These are phyloP conservation scores for Calonectria pteridis DNA, from an alignment of 2,329 filamentous ascomycete genomes.

Conservation along the genomic window DNA sequence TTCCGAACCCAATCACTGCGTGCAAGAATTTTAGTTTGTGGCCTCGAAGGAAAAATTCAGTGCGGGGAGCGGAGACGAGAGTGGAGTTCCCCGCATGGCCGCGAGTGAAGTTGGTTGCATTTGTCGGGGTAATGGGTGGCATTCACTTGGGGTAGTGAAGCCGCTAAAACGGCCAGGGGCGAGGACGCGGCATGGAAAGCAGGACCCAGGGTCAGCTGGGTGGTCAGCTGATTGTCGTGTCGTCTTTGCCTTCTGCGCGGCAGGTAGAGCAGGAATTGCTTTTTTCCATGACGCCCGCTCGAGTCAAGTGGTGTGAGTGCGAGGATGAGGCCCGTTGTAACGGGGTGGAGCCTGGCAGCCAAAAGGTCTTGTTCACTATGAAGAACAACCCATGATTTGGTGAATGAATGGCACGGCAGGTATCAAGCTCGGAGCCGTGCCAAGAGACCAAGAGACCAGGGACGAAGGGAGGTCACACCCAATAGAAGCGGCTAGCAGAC, in stretches of 20 bases:
- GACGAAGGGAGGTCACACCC: not conserved
- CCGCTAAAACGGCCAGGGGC: not conserved
- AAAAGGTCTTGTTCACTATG: not conserved
- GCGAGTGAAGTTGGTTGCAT: not conserved
- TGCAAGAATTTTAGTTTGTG: not conserved
- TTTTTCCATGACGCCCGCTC: not conserved
- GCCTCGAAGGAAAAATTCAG: not conserved
- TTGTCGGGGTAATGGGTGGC: not conserved
- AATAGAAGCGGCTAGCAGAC: not conserved
- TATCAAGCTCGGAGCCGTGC: not conserved
- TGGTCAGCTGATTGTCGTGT: not conserved
- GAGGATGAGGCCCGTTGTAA: not conserved
- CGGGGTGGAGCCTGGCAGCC: not conserved
- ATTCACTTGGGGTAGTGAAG: not conserved
- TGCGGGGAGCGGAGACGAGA: not conserved
- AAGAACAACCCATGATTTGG: not conserved
- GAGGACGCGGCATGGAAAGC: not conserved
- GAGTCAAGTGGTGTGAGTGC: conserved; percentile 4
- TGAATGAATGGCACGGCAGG: not conserved
- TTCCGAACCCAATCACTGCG: conserved; percentile 1
- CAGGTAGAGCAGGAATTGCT: not conserved
- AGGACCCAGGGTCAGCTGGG: not conserved
- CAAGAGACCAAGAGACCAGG: not conserved
- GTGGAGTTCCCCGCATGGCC: conserved; percentile 16
- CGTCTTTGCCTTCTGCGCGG: not conserved